These are phyloP conservation scores for Calycina herbarum DNA, from an alignment of 2,329 filamentous ascomycete species.

Conservation along the genomic window DNA sequence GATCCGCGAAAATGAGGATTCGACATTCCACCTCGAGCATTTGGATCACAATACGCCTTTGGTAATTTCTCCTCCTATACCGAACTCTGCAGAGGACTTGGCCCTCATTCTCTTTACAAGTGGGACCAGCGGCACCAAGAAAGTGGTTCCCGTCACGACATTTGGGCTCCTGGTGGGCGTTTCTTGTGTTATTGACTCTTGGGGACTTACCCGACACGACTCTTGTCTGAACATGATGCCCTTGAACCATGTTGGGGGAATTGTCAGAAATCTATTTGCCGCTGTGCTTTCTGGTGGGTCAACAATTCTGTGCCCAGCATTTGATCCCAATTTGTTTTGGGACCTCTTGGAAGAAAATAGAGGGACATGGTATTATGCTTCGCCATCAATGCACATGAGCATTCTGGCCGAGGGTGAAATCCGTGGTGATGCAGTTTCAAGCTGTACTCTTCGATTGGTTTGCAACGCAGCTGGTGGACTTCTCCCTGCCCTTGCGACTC, in stretches of 20 bases:
- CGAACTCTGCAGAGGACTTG: slow-evolving; percentile 42
- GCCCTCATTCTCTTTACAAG: slow-evolving; percentile 57
- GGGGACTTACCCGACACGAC: slow-evolving; percentile 49
- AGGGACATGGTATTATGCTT: slow-evolving; percentile 60
- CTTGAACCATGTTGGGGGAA: slow-evolving; percentile 55
- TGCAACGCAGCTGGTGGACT: neutral
- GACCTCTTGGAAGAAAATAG: slow-evolving; percentile 49
- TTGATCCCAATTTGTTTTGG: slow-evolving; percentile 57
- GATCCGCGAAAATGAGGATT: neutral
- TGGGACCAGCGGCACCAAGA: slow-evolving; percentile 59
- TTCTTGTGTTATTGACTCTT: slow-evolving; percentile 53
- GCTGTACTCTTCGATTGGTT: slow-evolving; percentile 42
- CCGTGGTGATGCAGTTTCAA: slow-evolving; percentile 43
- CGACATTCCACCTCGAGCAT: neutral
- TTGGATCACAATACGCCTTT: neutral
- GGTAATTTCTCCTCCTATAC: neutral
- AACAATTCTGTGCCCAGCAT: slow-evolving; percentile 53
- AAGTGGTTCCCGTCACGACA: slow-evolving; percentile 47
- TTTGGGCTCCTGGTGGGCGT: slow-evolving; percentile 53
- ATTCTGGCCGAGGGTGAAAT: slow-evolving; percentile 49
- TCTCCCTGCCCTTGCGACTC: slow-evolving; percentile 9
- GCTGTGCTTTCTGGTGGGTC: slow-evolving; percentile 55
- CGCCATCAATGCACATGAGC: slow-evolving; percentile 56
- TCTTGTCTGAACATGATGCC: slow-evolving; percentile 61
- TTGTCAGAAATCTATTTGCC: slow-evolving; percentile 55